Base-by-base conservation (phyloP, 805 yeast genomes). In the Myxozyma melibiosi region DNA sequence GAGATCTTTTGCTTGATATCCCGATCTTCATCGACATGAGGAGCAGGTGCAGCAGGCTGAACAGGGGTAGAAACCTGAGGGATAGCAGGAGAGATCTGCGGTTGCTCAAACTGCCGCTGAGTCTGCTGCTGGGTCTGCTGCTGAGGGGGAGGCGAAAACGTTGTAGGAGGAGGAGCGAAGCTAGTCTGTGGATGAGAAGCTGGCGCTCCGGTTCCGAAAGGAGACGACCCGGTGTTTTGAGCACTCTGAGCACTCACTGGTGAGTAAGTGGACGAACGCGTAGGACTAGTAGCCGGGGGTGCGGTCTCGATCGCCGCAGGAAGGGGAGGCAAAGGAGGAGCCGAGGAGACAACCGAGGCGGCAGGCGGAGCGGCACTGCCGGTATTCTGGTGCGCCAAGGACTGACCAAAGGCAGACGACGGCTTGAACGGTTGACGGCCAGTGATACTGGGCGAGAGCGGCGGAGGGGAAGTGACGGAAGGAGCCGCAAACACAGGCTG, bases 401-500 rank as follows among this genome's bases (percentile, higher is more conserved):
- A 79, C 73, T 87, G 96, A 31, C 98, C 98, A 76, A 91, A 92
- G 9, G 80, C 73, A 0, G 97, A 90, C 16, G 90, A 79, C 34
- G 97, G 97, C 52, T 82, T 86, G 73, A 91, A 92, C 42, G 72
- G 58, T 72, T 74, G 39, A 16, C 65, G 47, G 7, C 61, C 63
- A 6, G 65, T 48, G 20, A 55, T 13, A 25, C 55, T 55, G 9
- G 63, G 57, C 14, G 63, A 47, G 18, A 58, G 37, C 11, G 63
- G 52, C 71, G 25, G 73, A 35, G 37, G 33, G 18, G 50, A 33
- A 18, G 41, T 11, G 64, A 28, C 53, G 4, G 55, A 39, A 39
- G 57, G 50, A 5, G 39, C 24, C 6, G 44, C n/a, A 14, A 43
- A 37, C 2, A 72, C 66, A 9, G 74, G 60, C 46, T 73, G 70